phyloP scores from a whole-genome alignment of 75 land plant species.

The Pseudotsuga menziesii region DNA sequence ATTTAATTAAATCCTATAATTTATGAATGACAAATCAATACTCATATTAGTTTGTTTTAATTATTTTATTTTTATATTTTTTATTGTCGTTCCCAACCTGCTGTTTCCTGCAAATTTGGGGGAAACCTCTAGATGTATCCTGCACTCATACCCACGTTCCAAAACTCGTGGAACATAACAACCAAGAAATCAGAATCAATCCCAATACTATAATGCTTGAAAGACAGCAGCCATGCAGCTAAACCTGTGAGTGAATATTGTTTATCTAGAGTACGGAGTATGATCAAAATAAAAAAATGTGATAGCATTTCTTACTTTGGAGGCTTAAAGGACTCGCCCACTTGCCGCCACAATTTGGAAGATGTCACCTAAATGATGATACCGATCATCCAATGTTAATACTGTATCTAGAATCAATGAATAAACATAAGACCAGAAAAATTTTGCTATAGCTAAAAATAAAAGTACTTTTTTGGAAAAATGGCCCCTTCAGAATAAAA shows the following conservation, averaged over 20 bases:
- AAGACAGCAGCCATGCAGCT: background rate
- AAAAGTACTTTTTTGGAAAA: background rate
- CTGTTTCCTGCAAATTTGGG: no score
- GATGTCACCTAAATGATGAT: conserved; percentile 60
- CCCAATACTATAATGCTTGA: background rate
- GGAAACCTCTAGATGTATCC: no score
- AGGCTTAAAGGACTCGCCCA: conserved; percentile 90
- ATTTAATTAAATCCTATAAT: no score
- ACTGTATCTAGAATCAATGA: background rate
- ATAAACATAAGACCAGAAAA: background rate
- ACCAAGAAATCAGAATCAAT: background rate
- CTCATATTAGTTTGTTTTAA: no score
- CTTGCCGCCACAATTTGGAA: conserved; percentile 90
- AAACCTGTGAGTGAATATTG: background rate
- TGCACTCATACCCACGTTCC: no score
- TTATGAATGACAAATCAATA: no score
- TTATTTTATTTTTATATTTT: no score
- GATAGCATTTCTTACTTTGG: conserved; percentile 61
- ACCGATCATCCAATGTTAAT: background rate
- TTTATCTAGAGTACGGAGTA: background rate
- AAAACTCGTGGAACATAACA: background rate
- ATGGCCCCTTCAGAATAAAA: background rate
- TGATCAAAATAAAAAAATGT: background rate
- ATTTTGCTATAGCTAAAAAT: background rate
- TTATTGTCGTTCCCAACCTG: no score